Percentiles rank a stretch among this genome's conserved stretches.
These are phyloP conservation scores for Colletotrichum abscissum DNA, from an alignment of 2,329 filamentous ascomycete species.

Conservation along the genomic window DNA sequence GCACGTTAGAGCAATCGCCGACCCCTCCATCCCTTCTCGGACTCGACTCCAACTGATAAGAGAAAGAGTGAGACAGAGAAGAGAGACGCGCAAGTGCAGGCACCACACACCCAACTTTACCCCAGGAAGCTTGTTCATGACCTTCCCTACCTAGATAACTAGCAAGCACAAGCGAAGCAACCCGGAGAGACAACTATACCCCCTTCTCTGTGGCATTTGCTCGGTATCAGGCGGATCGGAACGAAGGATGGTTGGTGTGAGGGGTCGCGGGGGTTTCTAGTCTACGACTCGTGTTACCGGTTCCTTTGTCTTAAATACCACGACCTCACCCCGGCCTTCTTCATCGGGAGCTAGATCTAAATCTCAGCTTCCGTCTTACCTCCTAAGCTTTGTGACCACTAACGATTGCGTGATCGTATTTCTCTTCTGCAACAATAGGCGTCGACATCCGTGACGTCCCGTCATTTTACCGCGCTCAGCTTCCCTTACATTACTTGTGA, in stretches of 20 bases:
- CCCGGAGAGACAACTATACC: background rate
- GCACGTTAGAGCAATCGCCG: background rate
- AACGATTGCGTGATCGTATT: constrained; percentile 14
- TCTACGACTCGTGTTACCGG: constrained; percentile 19
- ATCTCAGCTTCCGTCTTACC: background rate
- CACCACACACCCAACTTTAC: background rate
- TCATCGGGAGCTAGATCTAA: background rate
- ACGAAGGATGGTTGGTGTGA: background rate
- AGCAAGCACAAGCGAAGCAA: background rate
- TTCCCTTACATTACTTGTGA: background rate
- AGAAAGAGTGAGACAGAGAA: background rate
- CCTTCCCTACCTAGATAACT: background rate
- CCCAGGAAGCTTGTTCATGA: constrained; percentile 17
- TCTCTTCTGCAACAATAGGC: background rate
- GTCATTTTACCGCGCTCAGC: too few relatives aligned
- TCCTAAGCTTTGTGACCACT: background rate
- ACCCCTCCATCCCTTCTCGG: background rate
- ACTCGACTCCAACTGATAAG: constrained; percentile 32
- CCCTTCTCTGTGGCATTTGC: constrained; percentile 2
- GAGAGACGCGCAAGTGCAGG: background rate
- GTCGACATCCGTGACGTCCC: background rate
- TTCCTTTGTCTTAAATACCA: constrained; percentile 20
- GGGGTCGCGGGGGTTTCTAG: background rate
- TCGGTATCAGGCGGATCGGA: constrained; percentile 25
- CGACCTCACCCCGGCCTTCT: background rate